Evolutionary conservation across 2,329 filamentous ascomycete species (phyloP).

Genomic region (Lasiodiplodia sp.): DNA sequence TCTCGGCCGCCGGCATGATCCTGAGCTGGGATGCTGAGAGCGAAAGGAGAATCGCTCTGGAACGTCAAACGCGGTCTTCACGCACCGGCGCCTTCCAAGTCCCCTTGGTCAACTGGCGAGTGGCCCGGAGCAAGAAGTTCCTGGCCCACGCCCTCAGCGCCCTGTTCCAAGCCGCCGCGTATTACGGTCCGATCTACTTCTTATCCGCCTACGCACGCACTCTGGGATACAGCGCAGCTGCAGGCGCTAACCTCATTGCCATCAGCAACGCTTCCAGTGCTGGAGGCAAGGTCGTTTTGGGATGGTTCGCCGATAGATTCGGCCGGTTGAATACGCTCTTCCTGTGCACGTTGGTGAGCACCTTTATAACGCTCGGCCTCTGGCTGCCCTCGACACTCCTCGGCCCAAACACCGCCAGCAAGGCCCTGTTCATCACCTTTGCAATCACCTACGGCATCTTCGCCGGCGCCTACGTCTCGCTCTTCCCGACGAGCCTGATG

Average conservation of each 20-base stretch:
- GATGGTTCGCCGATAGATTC: slow-evolving; percentile 47
- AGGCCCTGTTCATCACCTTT: slow-evolving; percentile 44
- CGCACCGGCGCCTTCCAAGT: slow-evolving; percentile 34
- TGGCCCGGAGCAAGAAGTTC: slow-evolving; percentile 47
- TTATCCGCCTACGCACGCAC: slow-evolving; percentile 49
- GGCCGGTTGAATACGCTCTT: slow-evolving; percentile 51
- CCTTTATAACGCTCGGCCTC: slow-evolving; percentile 39
- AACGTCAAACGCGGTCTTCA: slow-evolving; percentile 27
- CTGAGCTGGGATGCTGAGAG: slow-evolving; percentile 41
- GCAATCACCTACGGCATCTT: slow-evolving; percentile 58
- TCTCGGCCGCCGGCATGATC: slow-evolving; percentile 36
- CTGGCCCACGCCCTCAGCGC: slow-evolving; percentile 47
- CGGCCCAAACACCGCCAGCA: slow-evolving; percentile 33
- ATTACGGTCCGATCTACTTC: slow-evolving; percentile 51
- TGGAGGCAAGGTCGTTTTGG: slow-evolving; percentile 48
- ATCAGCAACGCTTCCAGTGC: slow-evolving; percentile 52
- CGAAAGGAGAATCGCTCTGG: slow-evolving; percentile 3
- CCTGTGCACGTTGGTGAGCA: slow-evolving; percentile 41
- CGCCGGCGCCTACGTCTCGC: slow-evolving; percentile 54
- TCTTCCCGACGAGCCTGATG: slow-evolving; percentile 47
- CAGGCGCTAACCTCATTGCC: slow-evolving; percentile 50
- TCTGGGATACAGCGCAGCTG: slow-evolving; percentile 46
- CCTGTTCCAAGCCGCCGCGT: slow-evolving; percentile 44
- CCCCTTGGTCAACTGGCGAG: slow-evolving; percentile 45
- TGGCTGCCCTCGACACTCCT: slow-evolving; percentile 37